Evolutionary conservation across 257 asterid genomes (phyloP).

Genomic region (Salvia splendens): DNA sequence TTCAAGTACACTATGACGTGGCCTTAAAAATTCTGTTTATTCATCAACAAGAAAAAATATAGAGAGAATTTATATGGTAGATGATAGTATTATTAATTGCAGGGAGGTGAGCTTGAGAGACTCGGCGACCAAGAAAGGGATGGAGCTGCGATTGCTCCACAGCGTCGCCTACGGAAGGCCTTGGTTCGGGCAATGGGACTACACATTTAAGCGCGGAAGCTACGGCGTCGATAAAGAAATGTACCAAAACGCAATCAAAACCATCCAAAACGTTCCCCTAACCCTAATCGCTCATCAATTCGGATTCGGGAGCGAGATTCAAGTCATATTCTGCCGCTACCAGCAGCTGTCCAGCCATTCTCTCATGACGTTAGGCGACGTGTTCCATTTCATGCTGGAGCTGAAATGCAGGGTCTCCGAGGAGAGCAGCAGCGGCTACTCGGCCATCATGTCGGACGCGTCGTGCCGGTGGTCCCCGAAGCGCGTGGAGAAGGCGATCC

Average conservation of each 20-base stretch:
- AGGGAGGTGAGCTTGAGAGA: slow-evolving; percentile 94
- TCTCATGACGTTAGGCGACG: slow-evolving; percentile 55
- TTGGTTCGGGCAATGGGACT: slow-evolving; percentile 94
- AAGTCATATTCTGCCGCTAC: slow-evolving; percentile 55
- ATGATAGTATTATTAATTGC: slow-evolving; percentile 11
- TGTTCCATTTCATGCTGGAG: slow-evolving; percentile 77
- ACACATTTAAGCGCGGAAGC: slow-evolving; percentile 66
- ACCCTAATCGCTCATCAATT: slow-evolving; percentile 52
- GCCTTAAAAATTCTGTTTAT: too few species aligned
- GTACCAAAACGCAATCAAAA: slow-evolving; percentile 59
- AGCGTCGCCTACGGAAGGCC: slow-evolving; percentile 72
- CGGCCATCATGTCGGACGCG: slow-evolving; percentile 67
- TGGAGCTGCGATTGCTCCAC: slow-evolving; percentile 80
- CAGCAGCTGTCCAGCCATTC: slow-evolving; percentile 76
- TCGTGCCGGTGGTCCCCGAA: slow-evolving; percentile 96
- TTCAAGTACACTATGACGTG: too few species aligned
- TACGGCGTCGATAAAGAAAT: slow-evolving; percentile 61
- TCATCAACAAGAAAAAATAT: too few species aligned
- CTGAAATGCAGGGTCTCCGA: slow-evolving; percentile 55
- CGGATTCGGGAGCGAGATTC: slow-evolving; percentile 45
- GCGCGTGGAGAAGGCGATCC: slow-evolving; percentile 91
- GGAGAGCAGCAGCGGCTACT: slow-evolving; percentile 51
- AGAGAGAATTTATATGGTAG: neutral
- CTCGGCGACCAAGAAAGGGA: slow-evolving; percentile 64
- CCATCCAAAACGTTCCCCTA: slow-evolving; percentile 65